Base-by-base conservation (phyloP, 257 asterid genomes). In the Plantago ovata region DNA sequence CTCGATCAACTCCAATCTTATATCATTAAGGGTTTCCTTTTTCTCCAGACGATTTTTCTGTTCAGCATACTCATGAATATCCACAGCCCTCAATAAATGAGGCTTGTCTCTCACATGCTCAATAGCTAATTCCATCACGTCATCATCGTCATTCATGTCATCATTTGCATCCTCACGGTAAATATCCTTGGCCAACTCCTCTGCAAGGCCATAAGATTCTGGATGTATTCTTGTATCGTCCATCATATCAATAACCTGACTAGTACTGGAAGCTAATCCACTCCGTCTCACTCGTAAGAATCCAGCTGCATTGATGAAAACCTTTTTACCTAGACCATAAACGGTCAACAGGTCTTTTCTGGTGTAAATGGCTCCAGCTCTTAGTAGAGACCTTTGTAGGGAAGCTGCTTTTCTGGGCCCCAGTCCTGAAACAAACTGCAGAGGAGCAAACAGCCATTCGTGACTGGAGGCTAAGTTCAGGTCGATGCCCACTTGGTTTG, bases 201-300 rank as follows among this genome's bases (percentile, higher is more conserved):
- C 88, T 11, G 96, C 96, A 56, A 87, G 95, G 65, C 74, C 69
- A 71, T 92, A 92, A 8, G 95, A 92, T 69, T 88, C 96, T 2
- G 98, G 98, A 58, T 92, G 94, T 66, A 92, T 88, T 77, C 98
- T 81, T 48, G 98, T 92, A 77, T 92, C 95, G 67, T 92, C 98
- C 69, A 92, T 70, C 67, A 88, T 72, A 70, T 92, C 98, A 24
- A 92, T 82, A 64, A 83, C 85, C 61, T 86, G 94, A 75, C 87
- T 82, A 69, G 89, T 87, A 57, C 84, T 88, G 43, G 95, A 80
- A 64, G 95, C 84, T 75, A 81, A 75, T 60, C 98, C 98, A 32
- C 95, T 92, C 4, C 90, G 86, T 18, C 96, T 75, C 13, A 88
- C 95, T 52, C 98, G 79, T 67, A 92, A 69, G 73, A 92, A 92